Evolutionary conservation across 2,329 filamentous ascomycete genomes (phyloP).

Genomic region (Trichoderma sp.): DNA sequence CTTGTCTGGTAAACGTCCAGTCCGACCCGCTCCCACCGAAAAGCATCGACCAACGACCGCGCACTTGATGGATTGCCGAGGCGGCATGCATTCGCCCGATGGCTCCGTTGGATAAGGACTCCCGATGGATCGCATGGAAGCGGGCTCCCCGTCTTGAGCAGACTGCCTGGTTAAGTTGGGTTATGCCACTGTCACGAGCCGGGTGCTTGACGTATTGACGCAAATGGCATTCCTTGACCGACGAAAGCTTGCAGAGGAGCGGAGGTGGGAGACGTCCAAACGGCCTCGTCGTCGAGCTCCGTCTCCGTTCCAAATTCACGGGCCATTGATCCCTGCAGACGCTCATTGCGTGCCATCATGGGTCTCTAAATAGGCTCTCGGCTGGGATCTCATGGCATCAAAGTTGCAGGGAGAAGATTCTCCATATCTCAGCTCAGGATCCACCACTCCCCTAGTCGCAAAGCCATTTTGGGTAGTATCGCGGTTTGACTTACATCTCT

Average conservation of each 20-base stretch:
- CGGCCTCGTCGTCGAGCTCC: not conserved
- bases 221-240: not conserved
- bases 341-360: not conserved
- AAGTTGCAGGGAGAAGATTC: not conserved
- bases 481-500: no score
- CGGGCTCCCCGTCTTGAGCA: no score
- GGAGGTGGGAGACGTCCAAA: not conserved
- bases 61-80: conserved; percentile 6
- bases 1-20: not conserved
- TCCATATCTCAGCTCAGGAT: not conserved
- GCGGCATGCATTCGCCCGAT: not conserved
- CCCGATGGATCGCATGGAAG: no score
- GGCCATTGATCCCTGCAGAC: not conserved
- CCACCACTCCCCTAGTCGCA: not conserved
- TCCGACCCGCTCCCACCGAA: not conserved
- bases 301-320: not conserved
- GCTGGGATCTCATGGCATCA: not conserved
- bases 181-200: not conserved
- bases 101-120: not conserved
- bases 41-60: not conserved
- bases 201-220: not conserved
- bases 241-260: not conserved
- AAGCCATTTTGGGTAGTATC: not conserved
- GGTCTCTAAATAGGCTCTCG: not conserved
- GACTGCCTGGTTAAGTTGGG: not conserved